Conservation (phyloP, 2,329 filamentous ascomycete species). For the Raffaelea arxii region DNA sequence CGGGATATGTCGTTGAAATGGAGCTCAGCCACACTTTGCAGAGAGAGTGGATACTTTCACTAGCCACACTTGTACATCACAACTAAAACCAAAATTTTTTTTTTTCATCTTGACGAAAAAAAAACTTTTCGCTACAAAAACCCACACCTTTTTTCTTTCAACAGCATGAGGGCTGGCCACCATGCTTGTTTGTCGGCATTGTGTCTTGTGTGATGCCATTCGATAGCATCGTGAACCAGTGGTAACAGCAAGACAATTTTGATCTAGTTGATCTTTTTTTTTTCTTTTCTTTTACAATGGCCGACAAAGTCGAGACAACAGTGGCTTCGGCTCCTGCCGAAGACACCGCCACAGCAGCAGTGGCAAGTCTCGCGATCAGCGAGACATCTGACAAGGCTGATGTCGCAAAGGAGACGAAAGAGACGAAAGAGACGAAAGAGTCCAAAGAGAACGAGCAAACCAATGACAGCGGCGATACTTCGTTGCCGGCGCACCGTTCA, state of each 20-base stretch:
- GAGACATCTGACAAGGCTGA: background rate
- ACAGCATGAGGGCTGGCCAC: constrained; percentile 6
- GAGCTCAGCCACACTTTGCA: too few relatives aligned
- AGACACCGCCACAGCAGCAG: constrained; percentile 5
- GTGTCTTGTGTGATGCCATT: constrained; percentile 8
- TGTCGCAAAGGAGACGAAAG: background rate
- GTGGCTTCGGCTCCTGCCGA: constrained; percentile 2
- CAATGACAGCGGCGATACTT: background rate
- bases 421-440: background rate
- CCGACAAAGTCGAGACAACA: constrained; percentile 1
- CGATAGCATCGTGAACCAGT: constrained; percentile 11
- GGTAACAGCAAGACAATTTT: background rate
- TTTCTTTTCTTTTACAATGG: constrained; percentile 6
- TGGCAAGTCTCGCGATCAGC: constrained; percentile 9
- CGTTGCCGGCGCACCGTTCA: constrained; percentile 51
- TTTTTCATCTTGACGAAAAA: background rate
- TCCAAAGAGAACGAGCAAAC: background rate
- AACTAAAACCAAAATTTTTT: background rate
- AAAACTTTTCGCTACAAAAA: background rate
- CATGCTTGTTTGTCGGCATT: constrained; percentile 9
- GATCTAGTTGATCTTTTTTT: background rate
- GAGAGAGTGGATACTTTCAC: background rate
- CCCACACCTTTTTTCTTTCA: background rate
- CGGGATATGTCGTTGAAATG: too few relatives aligned
- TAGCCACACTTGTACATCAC: too few relatives aligned